Evolutionary conservation across 345 rosid genomes (phyloP).

Genomic region (Populus pruinosa): DNA sequence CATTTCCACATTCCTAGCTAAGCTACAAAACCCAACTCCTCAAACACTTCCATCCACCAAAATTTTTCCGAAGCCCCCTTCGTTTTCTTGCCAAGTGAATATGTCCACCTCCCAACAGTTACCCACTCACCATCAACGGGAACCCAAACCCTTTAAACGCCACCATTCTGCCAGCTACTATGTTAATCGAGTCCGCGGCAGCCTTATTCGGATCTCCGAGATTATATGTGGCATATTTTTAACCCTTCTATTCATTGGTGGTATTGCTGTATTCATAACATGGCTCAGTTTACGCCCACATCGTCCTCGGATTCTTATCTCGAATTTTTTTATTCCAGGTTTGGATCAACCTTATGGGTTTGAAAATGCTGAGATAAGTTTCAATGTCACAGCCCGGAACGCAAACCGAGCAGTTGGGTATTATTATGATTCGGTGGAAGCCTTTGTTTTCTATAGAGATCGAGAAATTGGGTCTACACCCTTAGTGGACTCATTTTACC

Average conservation of each 20-base stretch:
- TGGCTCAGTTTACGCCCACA: constrained; percentile 92
- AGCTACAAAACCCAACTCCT: neutral
- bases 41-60: neutral
- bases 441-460: constrained; percentile 56
- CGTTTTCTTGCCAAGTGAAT: neutral
- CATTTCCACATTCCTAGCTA: neutral
- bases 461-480: constrained; percentile 51
- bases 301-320: constrained; percentile 59
- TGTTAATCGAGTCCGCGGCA: constrained; percentile 56
- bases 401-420: constrained; percentile 63
- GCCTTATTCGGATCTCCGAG: constrained; percentile 60
- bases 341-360: constrained; percentile 44
- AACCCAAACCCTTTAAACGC: constrained; percentile 18
- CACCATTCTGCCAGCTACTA: constrained; percentile 42
- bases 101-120: constrained; percentile 2
- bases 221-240: constrained; percentile 53
- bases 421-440: constrained; percentile 51
- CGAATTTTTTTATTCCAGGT: constrained; percentile 48
- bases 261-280: constrained; percentile 51
- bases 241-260: constrained; percentile 42
- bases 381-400: constrained; percentile 68
- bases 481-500: constrained; percentile 42
- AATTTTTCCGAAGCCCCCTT: neutral
- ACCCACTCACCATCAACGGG: neutral
- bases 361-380: constrained; percentile 48